Evolutionary conservation across 2,329 filamentous ascomycete genomes (phyloP), one percentile per base, ranked within the genome.

Genomic region (Neodidymelliopsis sp.): DNA sequence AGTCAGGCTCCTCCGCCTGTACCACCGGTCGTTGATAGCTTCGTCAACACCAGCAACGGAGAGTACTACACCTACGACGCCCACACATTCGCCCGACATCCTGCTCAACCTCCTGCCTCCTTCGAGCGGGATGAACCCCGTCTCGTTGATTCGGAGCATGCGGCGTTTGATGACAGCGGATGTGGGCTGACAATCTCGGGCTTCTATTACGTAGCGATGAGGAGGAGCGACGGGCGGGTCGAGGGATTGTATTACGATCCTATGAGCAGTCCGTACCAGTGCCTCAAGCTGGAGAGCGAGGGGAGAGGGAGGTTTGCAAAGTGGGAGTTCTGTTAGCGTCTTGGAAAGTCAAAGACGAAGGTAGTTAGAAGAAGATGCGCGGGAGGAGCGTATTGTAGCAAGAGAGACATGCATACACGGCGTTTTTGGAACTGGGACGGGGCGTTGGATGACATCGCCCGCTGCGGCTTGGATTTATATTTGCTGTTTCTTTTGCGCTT

Each of bases 171-270:
- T n/a, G 66, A 70, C 15, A 63, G 65, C 4, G 66, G 71, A 12
- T 72, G 67, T 42, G 79, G 79, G 0, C 65, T 81, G 27, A 83
- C 80, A 6, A 83, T 83, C 43, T 74, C 70, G 20, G 80, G 80
- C 0, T 83, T 82, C 54, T 83, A 83, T 55, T 83, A 81, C 57
- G 74, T 81, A 5, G 78, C 75, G 59, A 48, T 83, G 59, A 60
- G 73, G 45, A 65, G 80, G 30, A 66, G 65, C 10, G 75, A 78
- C 58, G 80, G 80, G 1, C 57, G 53, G 12, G 67, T 81, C 4
- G 75, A 81, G 56, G 80, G 80, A 0, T 65, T 82, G 53, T 83
- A 83, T 62, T 81, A 77, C 60, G 80, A 83, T 69, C 79, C 79
- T n/a, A 73, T 76, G 59, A 79, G 75, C 54, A 78, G 76, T 48